phyloP scores from a whole-genome alignment of 2,329 filamentous ascomycete genomes.

The Ophiostoma sp. region DNA sequence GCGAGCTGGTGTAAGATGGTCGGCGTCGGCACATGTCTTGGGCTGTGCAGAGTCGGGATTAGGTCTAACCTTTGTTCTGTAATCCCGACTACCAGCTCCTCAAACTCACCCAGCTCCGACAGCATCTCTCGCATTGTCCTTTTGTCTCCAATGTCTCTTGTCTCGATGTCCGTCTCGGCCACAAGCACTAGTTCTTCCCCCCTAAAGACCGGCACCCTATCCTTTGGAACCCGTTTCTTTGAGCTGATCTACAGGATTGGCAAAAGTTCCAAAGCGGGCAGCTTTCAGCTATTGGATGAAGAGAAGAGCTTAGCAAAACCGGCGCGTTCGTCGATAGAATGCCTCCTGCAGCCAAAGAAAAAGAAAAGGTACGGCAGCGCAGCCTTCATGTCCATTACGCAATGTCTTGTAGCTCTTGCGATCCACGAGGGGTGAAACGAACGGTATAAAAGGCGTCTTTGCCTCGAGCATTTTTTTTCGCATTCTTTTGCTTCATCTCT shows the following conservation, averaged over 20 bases:
- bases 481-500: not conserved
- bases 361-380: not conserved
- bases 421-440: too few relatives aligned
- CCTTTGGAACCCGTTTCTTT: not conserved
- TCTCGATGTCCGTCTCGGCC: not conserved
- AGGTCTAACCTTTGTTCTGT: not conserved
- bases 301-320: not conserved
- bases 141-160: not conserved
- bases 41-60: not conserved
- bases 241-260: not conserved
- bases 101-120: not conserved
- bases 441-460: conserved; percentile 1
- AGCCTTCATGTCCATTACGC: not conserved
- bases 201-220: not conserved
- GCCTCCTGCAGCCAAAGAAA: not conserved
- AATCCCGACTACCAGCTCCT: not conserved
- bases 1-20: not conserved
- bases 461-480: not conserved
- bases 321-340: not conserved
- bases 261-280: not conserved
- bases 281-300: not conserved
- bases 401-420: not conserved
- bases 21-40: not conserved
- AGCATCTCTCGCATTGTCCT: not conserved
- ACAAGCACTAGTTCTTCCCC: not conserved